Evolutionary conservation across 2,329 filamentous ascomycete species (phyloP), one percentile per base, ranked within the genome.

Genomic region (Pseudocercospora fuligena): DNA sequence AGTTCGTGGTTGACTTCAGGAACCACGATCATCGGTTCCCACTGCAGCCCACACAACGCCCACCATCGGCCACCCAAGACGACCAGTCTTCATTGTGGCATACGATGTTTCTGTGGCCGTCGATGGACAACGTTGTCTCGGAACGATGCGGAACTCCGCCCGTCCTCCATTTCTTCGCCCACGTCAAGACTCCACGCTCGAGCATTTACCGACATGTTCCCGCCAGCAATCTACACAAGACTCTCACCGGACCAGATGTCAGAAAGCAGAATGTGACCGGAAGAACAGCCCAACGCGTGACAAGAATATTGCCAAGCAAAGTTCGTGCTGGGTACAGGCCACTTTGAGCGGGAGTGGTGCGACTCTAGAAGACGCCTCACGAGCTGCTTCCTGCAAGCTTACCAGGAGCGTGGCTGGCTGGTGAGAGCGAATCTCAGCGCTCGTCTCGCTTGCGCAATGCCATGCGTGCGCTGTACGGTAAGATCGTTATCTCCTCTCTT

Each of bases 11-110:
- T 51, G n/a, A n/a, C 23, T n/a, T 21, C 11, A 21, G 11, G n/a
- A 53, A 53, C 49, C 49, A 53, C 49, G 49, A 53, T 53, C 21
- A 31, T 54, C 51, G 51, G 3, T n/a, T 29, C 40, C 57, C 57
- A 46, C 56, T 19, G 29, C 29, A 59, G 29, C 27, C 31, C 56
- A 59, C 56, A 57, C 49, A 31, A 21, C 3, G 12, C 19, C 49
- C 49, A 53, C 49, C 23, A 23, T 53, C 49, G 49, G 4, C 5
- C 49, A 14, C 49, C 43, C 1, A 23, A 19, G 1, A 2, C 5
- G 43, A 19, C 5, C 27, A 1, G 19, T 29, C 7, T 25, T 27
- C 5, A 5, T 6, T 11, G 49, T 53, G 49, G 49, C 16, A 14
- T 19, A 21, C 4, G 2, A 16, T 23, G 47, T n/a, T 11, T n/a